These are phyloP conservation scores for Globisporangium viniferum DNA, from an alignment of 352 stramenopile genomes.

Conservation along the genomic window DNA sequence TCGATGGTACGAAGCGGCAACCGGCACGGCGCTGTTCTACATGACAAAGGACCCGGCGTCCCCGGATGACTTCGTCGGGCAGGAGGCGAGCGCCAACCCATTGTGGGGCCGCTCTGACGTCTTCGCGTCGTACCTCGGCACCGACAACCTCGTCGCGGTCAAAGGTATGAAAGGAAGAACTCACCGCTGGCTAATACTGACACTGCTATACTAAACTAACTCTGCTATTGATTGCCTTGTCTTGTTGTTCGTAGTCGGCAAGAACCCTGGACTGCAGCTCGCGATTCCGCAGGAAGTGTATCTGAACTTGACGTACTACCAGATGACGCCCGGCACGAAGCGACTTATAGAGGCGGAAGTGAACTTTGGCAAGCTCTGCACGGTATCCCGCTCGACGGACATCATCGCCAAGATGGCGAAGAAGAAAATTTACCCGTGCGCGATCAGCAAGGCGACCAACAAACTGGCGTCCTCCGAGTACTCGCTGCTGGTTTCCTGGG, in stretches of 20 bases:
- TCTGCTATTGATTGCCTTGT: slow-evolving; percentile 2
- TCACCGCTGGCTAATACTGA: neutral
- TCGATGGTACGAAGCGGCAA: slow-evolving; percentile 86
- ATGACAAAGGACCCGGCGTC: slow-evolving; percentile 74
- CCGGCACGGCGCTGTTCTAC: slow-evolving; percentile 86
- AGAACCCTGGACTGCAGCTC: slow-evolving; percentile 35
- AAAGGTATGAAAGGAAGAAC: slow-evolving; percentile 44
- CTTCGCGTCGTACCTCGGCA: slow-evolving; percentile 47
- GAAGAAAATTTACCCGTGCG: slow-evolving; percentile 60
- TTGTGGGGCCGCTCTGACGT: slow-evolving; percentile 60
- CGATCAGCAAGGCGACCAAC: slow-evolving; percentile 63
- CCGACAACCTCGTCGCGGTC: slow-evolving; percentile 73
- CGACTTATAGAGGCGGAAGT: slow-evolving; percentile 58
- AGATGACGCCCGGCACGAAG: slow-evolving; percentile 61
- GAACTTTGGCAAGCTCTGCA: slow-evolving; percentile 77
- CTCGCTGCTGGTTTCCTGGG: slow-evolving; percentile 86
- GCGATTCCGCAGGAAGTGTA: slow-evolving; percentile 69
- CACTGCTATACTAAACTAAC: neutral
- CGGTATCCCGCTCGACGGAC: slow-evolving; percentile 52
- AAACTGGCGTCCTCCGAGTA: slow-evolving; percentile 73
- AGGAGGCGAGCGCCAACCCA: slow-evolving; percentile 17
- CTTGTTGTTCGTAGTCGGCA: slow-evolving; percentile 28
- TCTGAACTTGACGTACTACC: slow-evolving; percentile 79
- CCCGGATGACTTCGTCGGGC: slow-evolving; percentile 55
- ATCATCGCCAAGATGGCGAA: slow-evolving; percentile 67